These are phyloP conservation scores for Draba incana DNA, from an alignment of 345 rosid genomes.

Conservation along the genomic window DNA sequence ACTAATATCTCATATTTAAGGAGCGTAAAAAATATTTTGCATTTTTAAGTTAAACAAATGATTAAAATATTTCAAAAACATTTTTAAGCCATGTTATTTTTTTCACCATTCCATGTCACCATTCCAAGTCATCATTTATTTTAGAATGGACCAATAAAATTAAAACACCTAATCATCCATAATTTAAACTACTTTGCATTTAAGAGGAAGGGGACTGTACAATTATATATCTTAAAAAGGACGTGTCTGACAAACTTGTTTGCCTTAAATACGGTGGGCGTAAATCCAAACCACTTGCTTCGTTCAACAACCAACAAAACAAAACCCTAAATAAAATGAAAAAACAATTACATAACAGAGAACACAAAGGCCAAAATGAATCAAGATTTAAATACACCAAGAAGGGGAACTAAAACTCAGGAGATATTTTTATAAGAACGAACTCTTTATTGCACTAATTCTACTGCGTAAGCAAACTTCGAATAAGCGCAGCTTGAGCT, in stretches of 20 bases:
- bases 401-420: neutral
- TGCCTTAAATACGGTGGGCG: conserved; percentile 17
- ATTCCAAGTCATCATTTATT: too few relatives aligned
- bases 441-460: neutral
- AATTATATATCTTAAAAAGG: too few relatives aligned
- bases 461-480: conserved; percentile 67
- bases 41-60: too few relatives aligned
- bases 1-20: too few relatives aligned
- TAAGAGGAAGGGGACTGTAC: too few relatives aligned
- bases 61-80: too few relatives aligned
- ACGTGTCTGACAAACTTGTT: neutral
- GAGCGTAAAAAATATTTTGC: too few relatives aligned
- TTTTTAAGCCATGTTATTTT: too few relatives aligned
- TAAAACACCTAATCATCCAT: too few relatives aligned
- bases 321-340: conserved; percentile 23
- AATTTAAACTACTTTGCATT: too few relatives aligned
- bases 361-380: conserved; percentile 10
- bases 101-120: too few relatives aligned
- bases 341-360: conserved; percentile 15
- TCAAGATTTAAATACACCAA: conserved; percentile 17
- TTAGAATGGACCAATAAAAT: too few relatives aligned
- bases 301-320: conserved; percentile 31
- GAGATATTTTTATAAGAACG: neutral
- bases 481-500: conserved; percentile 74
- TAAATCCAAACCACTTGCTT: conserved; percentile 31